Evolutionary conservation across 2,329 filamentous ascomycete genomes (phyloP).

Genomic region (Trichothecium roseum): DNA sequence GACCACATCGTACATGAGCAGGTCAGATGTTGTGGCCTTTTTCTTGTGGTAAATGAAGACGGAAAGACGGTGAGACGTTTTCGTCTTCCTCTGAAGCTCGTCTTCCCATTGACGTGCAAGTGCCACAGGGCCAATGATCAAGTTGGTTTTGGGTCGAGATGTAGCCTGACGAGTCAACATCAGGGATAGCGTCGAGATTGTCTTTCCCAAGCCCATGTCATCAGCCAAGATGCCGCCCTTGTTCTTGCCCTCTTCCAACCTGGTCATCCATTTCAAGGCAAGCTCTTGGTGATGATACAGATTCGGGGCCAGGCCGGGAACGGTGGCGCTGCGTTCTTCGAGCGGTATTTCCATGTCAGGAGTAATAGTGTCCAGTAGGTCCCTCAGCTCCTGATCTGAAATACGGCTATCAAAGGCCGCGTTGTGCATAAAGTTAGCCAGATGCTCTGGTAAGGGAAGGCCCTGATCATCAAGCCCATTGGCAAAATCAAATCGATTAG

Average conservation of each 20-base stretch:
- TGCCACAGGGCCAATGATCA: slow-evolving; percentile 73
- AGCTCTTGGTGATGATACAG: slow-evolving; percentile 78
- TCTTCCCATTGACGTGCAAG: slow-evolving; percentile 77
- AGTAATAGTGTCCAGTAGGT: slow-evolving; percentile 61
- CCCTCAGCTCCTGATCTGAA: slow-evolving; percentile 54
- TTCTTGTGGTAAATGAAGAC: slow-evolving; percentile 64
- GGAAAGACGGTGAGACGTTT: slow-evolving; percentile 44
- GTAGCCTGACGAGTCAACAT: slow-evolving; percentile 58
- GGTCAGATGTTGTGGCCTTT: slow-evolving; percentile 48
- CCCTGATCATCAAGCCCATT: slow-evolving; percentile 24
- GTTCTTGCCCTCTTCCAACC: slow-evolving; percentile 67
- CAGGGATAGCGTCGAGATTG: slow-evolving; percentile 71
- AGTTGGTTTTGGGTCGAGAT: slow-evolving; percentile 47
- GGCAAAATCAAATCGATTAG: slow-evolving; percentile 23
- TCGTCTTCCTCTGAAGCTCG: slow-evolving; percentile 65
- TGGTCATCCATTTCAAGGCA: slow-evolving; percentile 73
- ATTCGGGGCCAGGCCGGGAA: slow-evolving; percentile 53
- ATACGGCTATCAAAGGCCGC: slow-evolving; percentile 25
- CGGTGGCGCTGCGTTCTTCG: slow-evolving; percentile 57
- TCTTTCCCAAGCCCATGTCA: slow-evolving; percentile 91
- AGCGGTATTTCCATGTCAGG: slow-evolving; percentile 57
- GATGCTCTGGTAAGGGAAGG: slow-evolving; percentile 20
- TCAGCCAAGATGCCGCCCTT: slow-evolving; percentile 87
- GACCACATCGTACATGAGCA: slow-evolving; percentile 64
- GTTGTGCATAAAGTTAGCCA: slow-evolving; percentile 23